These are phyloP conservation scores for Buxus sempervirens DNA, from an alignment of 164 flowering plant genomes.

Conservation along the genomic window DNA sequence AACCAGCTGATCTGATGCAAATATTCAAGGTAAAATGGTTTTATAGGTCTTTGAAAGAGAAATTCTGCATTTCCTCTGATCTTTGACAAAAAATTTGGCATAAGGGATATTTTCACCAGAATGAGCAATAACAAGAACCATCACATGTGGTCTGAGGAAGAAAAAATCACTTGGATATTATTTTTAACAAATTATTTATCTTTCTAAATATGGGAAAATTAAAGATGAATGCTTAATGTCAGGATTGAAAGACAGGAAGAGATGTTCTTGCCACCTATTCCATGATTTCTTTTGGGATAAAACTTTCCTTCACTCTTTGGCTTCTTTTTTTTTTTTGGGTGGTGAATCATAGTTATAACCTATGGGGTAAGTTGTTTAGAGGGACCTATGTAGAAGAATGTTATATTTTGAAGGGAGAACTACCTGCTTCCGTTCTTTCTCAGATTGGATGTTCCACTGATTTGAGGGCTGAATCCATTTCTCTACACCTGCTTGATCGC, in stretches of 20 bases:
- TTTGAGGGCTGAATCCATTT: neutral
- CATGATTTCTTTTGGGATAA: neutral
- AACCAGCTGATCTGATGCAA: constrained; percentile 95
- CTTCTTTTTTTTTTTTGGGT: neutral
- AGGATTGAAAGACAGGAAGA: neutral
- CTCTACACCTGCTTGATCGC: neutral
- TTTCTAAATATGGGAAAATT: neutral
- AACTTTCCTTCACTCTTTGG: neutral
- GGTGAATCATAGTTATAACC: too few relatives aligned
- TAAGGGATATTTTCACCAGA: neutral
- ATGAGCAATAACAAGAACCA: neutral
- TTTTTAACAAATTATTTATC: neutral
- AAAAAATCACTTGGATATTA: neutral
- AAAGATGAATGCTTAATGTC: neutral
- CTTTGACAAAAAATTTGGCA: neutral
- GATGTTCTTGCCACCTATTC: neutral
- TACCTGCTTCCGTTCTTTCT: neutral
- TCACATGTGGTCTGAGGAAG: neutral
- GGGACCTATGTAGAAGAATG: neutral
- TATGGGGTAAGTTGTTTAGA: too few relatives aligned
- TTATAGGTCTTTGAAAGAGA: neutral
- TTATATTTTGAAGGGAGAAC: neutral
- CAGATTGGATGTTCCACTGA: neutral
- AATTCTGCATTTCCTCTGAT: neutral
- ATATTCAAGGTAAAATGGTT: constrained; percentile 78